phyloP scores from a whole-genome alignment of 2,329 filamentous ascomycete genomes.

The Calonectria naviculata region DNA sequence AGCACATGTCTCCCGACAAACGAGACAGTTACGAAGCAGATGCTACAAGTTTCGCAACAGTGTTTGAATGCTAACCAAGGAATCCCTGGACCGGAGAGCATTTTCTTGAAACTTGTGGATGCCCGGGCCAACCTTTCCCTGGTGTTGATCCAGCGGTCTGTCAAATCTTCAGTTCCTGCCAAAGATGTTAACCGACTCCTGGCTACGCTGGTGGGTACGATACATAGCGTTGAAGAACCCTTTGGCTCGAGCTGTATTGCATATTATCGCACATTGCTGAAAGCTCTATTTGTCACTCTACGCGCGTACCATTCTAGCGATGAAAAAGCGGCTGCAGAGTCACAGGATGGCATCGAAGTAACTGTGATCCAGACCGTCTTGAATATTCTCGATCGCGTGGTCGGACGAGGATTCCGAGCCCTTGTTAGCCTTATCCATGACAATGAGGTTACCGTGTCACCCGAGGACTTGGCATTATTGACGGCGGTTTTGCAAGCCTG shows the following conservation, averaged over 20 bases:
- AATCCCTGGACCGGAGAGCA: slow-evolving; percentile 77
- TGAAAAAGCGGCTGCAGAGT: slow-evolving; percentile 42
- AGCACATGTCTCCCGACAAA: slow-evolving; percentile 70
- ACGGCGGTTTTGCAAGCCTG: slow-evolving; percentile 90
- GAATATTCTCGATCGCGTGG: slow-evolving; percentile 82
- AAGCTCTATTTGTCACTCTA: slow-evolving; percentile 85
- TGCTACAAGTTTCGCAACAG: slow-evolving; percentile 79
- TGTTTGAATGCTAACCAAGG: slow-evolving; percentile 84
- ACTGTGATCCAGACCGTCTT: slow-evolving; percentile 72
- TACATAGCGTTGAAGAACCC: slow-evolving; percentile 65
- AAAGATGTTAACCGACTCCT: slow-evolving; percentile 65
- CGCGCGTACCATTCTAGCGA: slow-evolving; percentile 66
- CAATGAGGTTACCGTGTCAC: slow-evolving; percentile 67
- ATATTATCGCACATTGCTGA: slow-evolving; percentile 87
- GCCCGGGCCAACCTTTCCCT: slow-evolving; percentile 84
- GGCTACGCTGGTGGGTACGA: slow-evolving; percentile 61
- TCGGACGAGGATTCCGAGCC: slow-evolving; percentile 84
- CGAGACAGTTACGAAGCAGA: slow-evolving; percentile 70
- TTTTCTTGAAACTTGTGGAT: slow-evolving; percentile 84
- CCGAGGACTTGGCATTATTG: slow-evolving; percentile 86
- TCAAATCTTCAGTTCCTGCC: slow-evolving; percentile 64
- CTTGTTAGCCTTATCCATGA: slow-evolving; percentile 87
- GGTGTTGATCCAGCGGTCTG: slow-evolving; percentile 83
- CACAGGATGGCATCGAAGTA: slow-evolving; percentile 51
- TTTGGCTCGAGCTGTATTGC: slow-evolving; percentile 64